These are phyloP conservation scores for Podila clonocystis DNA, from an alignment of 192 early-diverging fungal species.

Conservation along the genomic window DNA sequence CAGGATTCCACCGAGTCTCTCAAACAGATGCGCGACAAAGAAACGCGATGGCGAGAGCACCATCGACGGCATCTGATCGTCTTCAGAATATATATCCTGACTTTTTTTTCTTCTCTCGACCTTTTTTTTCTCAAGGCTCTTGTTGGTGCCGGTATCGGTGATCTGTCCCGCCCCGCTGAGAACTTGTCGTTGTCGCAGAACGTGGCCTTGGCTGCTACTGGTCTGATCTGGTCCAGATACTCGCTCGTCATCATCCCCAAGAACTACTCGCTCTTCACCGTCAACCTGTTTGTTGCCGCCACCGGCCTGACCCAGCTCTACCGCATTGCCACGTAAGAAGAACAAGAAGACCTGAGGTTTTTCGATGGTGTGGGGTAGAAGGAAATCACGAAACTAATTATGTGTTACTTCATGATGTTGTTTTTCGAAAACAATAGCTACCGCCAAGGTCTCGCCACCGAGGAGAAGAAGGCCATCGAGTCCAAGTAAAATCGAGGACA, in stretches of 20 bases:
- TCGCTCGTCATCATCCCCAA: constrained; percentile 92
- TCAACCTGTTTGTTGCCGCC: constrained; percentile 93
- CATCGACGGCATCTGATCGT: neutral
- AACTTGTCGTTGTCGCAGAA: constrained; percentile 89
- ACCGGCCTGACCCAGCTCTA: constrained; percentile 90
- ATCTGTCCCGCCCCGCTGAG: constrained; percentile 90
- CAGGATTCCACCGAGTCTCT: too few relatives aligned
- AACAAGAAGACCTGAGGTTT: neutral
- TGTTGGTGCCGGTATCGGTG: constrained; percentile 92
- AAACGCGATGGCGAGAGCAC: too few relatives aligned
- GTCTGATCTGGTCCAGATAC: constrained; percentile 98
- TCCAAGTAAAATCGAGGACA: constrained; percentile 4
- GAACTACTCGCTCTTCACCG: constrained; percentile 90
- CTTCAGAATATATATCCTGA: neutral
- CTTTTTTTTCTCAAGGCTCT: constrained; percentile 69
- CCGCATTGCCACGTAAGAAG: constrained; percentile 77
- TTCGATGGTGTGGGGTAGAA: neutral
- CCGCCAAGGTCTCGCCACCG: constrained; percentile 21
- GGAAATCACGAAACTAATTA: neutral
- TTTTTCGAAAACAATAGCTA: constrained; percentile 11
- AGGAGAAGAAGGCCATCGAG: constrained; percentile 16
- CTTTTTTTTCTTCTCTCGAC: neutral
- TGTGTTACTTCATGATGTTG: neutral
- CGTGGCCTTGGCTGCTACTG: constrained; percentile 90
- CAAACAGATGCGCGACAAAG: neutral